Base-by-base conservation (phyloP, 768 basidiomycete genomes). In the Candolleomyces aberdarensis region DNA sequence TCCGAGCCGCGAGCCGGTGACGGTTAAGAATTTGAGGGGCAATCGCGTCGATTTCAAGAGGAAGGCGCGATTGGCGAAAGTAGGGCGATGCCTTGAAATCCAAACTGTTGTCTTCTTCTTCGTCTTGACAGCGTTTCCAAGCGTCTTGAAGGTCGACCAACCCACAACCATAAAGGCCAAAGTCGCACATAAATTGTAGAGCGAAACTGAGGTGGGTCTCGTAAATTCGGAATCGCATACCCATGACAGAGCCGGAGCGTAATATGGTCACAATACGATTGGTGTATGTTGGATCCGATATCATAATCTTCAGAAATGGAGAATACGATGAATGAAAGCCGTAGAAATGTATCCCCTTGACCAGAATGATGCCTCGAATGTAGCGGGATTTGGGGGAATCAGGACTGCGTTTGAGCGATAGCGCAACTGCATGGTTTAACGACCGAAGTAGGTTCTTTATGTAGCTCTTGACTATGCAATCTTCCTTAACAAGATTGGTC, bases 281-380 rank as follows among this genome's bases (percentile, higher is more conserved):
- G 64, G 89, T 76, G 65, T 86, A 72, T 1, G 79, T 71, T 13
- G 96, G 96, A 65, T 96, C 86, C 47, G 79, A 78, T 48, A 94
- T 72, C 65, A 85, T 77, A 53, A 99, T 82, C 72, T 98, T 98
- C 72, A 98, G 84, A 76, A 91, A 99, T 8, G 94, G 94, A 5
- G 83, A 80, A 67, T 94, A 91, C 29, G 86, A 84, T 11, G 88
- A 78, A 71, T 94, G 90, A 71, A 95, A 98, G 9, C 97, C 96
- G 73, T 98, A 98, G 74, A 98, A 97, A 69, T 91, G 89, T 17
- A 94, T 77, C n/a, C 94, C 97, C 75, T 98, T 98, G 63, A 95
- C 92, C 55, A 96, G 80, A 51, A 93, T 70, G 44, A 97, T 82
- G 22, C 87, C 87, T 14, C 92, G 89, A 61, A 92, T 78, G 68